Evolutionary conservation across 2,329 filamentous ascomycete genomes (phyloP), one percentile per base, ranked within the genome.

Genomic region (Aspergillus tubingensis): DNA sequence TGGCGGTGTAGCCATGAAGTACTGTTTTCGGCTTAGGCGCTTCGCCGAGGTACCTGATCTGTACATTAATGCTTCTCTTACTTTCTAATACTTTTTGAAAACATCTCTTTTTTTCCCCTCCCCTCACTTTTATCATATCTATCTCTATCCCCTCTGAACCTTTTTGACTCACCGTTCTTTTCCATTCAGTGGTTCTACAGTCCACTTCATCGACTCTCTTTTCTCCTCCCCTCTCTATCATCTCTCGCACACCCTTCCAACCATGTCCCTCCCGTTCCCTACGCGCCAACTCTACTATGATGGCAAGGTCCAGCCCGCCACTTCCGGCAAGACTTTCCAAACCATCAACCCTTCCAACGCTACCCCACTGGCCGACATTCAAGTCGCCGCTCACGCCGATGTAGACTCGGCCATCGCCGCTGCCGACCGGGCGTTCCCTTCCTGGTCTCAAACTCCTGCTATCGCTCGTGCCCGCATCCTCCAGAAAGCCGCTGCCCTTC

Each of bases 371-470:
- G 90, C 90, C 65, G 86, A 88, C 66, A 86, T 96, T 71, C 86
- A 91, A 76, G 82, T 85, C 36, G 90, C 91, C 17, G 88, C 90
- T 0, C 76, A 81, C 21, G 73, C 82, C 59, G 86, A 91, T 70
- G 81, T 95, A 72, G 86, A 95, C 73, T 83, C 86, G 15, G 91
- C 91, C 48, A 82, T 96, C 65, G 76, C 83, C 57, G 88, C 91
- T 43, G 92, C 90, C 43, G 81, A 87, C 59, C 80, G 81, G 36
- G 91, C 91, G 1, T 96, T 96, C 74, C 82, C 85, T 2, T 78
- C 82, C 39, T 96, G 92, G 92, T 91, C 91, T 1, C 81, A 84
- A 59, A 95, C 88, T 11, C 86, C 91, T 2, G 82, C 89, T n/a
- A 82, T 90, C 62, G 85, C 86, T 69, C 90, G 92, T 59, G 87